A percentile compares a stretch with the other conserved stretches of the same genome.
Conservation (phyloP, 108 stramenopile species). For the Aurantiochytrium sp. region DNA sequence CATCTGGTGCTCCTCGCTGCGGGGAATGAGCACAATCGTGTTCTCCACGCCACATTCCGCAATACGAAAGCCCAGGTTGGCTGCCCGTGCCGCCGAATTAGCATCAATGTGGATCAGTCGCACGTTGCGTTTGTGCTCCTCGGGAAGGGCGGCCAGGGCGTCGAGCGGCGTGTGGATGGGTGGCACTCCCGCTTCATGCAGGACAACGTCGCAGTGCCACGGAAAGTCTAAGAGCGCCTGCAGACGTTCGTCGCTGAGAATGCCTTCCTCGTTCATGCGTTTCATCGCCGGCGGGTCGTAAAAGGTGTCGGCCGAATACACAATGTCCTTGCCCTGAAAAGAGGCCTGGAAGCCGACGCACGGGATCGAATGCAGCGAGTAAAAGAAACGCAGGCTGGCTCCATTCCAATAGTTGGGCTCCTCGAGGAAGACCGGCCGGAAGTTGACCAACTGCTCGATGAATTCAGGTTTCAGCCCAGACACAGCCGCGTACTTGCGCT, state of each 20-base stretch:
- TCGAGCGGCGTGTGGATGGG: conserved; percentile 34
- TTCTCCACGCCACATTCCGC: conserved; percentile 36
- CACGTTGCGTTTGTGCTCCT: conserved; percentile 24
- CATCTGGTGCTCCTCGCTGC: conserved; percentile 16
- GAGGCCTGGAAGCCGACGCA: conserved; percentile 27
- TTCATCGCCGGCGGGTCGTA: conserved; percentile 28
- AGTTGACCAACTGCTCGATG: conserved; percentile 8
- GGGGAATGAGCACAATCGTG: conserved; percentile 28
- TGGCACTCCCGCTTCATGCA: conserved; percentile 33
- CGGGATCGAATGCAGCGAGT: conserved; percentile 34
- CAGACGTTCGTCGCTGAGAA: conserved; percentile 25
- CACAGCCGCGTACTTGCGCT: conserved; percentile 33
- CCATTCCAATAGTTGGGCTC: conserved; percentile 22
- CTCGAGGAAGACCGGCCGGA: conserved; percentile 24
- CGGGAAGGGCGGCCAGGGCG: conserved; percentile 17
- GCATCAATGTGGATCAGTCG: conserved; percentile 30
- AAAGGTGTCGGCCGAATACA: conserved; percentile 32
- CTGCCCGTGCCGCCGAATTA: conserved; percentile 18
- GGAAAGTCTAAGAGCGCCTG: conserved; percentile 38
- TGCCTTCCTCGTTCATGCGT: conserved; percentile 29
- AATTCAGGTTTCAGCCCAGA: conserved; percentile 10
- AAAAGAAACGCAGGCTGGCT: conserved; percentile 25
- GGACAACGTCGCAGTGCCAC: conserved; percentile 34
- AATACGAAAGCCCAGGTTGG: conserved; percentile 16
- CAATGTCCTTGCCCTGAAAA: conserved; percentile 20